phyloP scores from a whole-genome alignment of 345 rosid species.

The Populus simonii region DNA sequence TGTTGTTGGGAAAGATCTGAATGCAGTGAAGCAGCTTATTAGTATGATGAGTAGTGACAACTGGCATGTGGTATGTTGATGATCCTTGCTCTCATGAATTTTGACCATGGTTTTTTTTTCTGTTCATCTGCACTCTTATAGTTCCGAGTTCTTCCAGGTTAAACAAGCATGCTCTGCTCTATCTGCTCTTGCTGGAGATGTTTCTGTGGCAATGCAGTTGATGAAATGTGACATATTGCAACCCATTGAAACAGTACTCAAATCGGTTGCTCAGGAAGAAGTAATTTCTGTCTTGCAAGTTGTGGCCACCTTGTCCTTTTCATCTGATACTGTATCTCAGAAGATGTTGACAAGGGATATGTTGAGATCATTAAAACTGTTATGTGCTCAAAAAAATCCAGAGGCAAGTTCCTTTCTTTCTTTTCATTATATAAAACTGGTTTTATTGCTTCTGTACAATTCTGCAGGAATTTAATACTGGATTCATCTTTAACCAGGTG shows the following conservation, averaged over 20 bases:
- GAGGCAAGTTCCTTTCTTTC: slow-evolving; percentile 54
- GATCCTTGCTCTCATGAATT: slow-evolving; percentile 16
- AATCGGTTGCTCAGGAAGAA: slow-evolving; percentile 68
- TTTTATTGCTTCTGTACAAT: slow-evolving; percentile 12
- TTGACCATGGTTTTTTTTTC: slow-evolving; percentile 1
- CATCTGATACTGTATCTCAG: slow-evolving; percentile 79
- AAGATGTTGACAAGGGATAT: slow-evolving; percentile 90
- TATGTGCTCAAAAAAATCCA: slow-evolving; percentile 77
- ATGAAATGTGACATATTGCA: slow-evolving; percentile 98
- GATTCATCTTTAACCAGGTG: slow-evolving; percentile 50
- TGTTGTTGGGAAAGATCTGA: slow-evolving; percentile 96
- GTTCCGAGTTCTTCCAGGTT: slow-evolving; percentile 54
- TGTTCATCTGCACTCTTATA: slow-evolving; percentile 14
- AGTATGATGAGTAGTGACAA: slow-evolving; percentile 98
- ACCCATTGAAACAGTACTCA: slow-evolving; percentile 84
- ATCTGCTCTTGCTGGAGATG: slow-evolving; percentile 90
- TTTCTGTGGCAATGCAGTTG: slow-evolving; percentile 84
- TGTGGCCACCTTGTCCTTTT: slow-evolving; percentile 76
- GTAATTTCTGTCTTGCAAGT: slow-evolving; percentile 89
- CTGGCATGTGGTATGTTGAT: slow-evolving; percentile 72
- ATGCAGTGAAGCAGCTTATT: slow-evolving; percentile 96
- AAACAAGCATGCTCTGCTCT: slow-evolving; percentile 95
- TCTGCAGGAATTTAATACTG: slow-evolving; percentile 14
- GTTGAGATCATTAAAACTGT: slow-evolving; percentile 65
- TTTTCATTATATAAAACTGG: background rate